Evolutionary conservation across 768 basidiomycete species (phyloP).

Genomic region (Leucocoprinus leucothites): DNA sequence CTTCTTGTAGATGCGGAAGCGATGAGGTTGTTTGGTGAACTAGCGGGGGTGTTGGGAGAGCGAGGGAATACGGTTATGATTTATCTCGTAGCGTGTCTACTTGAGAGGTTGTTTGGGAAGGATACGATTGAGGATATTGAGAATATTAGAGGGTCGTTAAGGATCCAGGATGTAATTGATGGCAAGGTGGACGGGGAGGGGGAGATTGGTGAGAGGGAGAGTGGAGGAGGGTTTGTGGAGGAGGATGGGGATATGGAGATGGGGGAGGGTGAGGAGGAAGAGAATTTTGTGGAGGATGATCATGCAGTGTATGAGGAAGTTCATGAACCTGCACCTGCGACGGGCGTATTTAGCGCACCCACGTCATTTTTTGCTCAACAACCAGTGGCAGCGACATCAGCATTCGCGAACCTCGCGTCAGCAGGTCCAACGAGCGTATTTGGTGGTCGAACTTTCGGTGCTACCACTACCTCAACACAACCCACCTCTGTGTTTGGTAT

Average conservation of each 20-base stretch:
- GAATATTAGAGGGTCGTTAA: conserved; percentile 52
- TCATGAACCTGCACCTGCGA: no score
- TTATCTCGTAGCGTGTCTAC: conserved; percentile 85
- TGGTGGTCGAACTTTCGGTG: conserved; percentile 32
- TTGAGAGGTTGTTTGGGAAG: conserved; percentile 82
- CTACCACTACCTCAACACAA: conserved; percentile 14
- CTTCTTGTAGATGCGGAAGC: conserved; percentile 61
- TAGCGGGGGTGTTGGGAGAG: conserved; percentile 60
- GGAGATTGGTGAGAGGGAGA: conserved; percentile 23
- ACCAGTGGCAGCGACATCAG: conserved; percentile 16
- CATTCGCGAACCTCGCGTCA: conserved; percentile 17
- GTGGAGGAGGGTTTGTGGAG: conserved; percentile 15
- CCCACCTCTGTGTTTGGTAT: conserved; percentile 22
- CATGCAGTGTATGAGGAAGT: no score
- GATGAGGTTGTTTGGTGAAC: conserved; percentile 65
- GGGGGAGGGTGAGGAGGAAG: conserved; percentile 24
- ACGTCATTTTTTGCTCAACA: conserved; percentile 5
- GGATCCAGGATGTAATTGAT: conserved; percentile 66
- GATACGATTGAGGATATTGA: conserved; percentile 79
- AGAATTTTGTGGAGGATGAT: conserved; percentile 20
- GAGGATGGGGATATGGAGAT: conserved; percentile 16
- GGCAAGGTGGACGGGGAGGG: conserved; percentile 38
- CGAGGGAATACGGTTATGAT: conserved; percentile 71
- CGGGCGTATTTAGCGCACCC: neutral
- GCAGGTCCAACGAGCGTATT: conserved; percentile 36